Percentiles rank a stretch among this genome's conserved stretches.
Conservation (phyloP, 2,329 filamentous ascomycete species). For the Sporothrix pallida region DNA sequence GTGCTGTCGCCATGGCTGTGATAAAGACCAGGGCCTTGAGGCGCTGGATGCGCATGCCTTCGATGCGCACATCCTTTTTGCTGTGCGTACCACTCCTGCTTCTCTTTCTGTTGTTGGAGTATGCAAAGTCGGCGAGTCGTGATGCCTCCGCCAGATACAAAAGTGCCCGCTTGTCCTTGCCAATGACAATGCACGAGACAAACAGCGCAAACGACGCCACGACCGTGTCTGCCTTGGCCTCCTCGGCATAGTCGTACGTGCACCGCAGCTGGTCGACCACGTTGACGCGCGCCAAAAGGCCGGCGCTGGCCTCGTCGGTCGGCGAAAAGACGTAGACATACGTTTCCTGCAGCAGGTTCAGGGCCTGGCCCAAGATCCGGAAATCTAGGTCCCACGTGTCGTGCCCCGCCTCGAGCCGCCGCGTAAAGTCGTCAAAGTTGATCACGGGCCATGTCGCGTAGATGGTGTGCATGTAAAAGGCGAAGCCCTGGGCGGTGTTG, state of each 20-base stretch:
- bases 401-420: background rate
- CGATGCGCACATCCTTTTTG: background rate
- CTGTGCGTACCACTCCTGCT: background rate
- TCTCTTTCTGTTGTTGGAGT: background rate
- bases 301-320: background rate
- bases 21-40: background rate
- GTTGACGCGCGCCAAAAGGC: background rate
- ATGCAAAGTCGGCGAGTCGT: background rate
- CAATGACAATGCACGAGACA: background rate
- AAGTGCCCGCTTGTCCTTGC: background rate
- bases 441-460: background rate
- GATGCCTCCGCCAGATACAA: background rate
- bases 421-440: background rate
- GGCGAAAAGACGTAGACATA: background rate
- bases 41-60: background rate
- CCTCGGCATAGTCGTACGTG: constrained; percentile 1
- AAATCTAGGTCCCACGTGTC: background rate
- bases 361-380: background rate
- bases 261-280: background rate
- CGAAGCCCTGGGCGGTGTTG: background rate
- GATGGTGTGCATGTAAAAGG: background rate
- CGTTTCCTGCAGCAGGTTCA: background rate
- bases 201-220: background rate
- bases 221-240: background rate
- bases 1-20: background rate